These are phyloP conservation scores for Phaseolus coccineus DNA, from an alignment of 331 rosid genomes.

Conservation along the genomic window DNA sequence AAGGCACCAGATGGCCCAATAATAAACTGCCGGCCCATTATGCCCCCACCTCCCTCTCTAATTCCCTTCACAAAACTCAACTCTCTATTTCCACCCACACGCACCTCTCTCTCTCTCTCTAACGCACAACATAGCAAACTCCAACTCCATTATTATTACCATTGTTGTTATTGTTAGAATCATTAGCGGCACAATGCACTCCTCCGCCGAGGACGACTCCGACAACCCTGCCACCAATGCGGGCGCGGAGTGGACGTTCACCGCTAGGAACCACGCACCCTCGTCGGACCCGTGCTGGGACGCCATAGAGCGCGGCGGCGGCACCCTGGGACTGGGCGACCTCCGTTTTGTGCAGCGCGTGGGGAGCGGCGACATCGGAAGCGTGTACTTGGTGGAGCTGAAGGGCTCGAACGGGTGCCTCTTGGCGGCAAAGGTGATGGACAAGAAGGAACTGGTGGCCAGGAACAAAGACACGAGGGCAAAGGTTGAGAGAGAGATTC, in stretches of 20 bases:
- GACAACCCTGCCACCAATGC: neutral
- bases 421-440: constrained; percentile 47
- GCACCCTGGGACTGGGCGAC: neutral
- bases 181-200: neutral
- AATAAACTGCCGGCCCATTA: constrained; percentile 32
- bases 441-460: constrained; percentile 28
- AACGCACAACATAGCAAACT: neutral
- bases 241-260: neutral
- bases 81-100: neutral
- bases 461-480: constrained; percentile 39
- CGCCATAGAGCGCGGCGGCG: constrained; percentile 1
- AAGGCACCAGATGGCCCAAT: constrained; percentile 32
- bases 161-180: too few species aligned
- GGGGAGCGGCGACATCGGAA: constrained; percentile 44
- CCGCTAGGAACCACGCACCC: neutral
- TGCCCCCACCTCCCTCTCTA: neutral
- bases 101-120: neutral
- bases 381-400: constrained; percentile 41
- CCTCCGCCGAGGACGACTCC: constrained; percentile 18
- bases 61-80: neutral
- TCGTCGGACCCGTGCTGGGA: constrained; percentile 17
- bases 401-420: constrained; percentile 25
- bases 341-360: constrained; percentile 35
- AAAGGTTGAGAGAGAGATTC: constrained; percentile 23
- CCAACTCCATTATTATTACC: neutral